phyloP scores from a whole-genome alignment of 1,284 basidiomycete species.

The Omphalotus olearius region DNA sequence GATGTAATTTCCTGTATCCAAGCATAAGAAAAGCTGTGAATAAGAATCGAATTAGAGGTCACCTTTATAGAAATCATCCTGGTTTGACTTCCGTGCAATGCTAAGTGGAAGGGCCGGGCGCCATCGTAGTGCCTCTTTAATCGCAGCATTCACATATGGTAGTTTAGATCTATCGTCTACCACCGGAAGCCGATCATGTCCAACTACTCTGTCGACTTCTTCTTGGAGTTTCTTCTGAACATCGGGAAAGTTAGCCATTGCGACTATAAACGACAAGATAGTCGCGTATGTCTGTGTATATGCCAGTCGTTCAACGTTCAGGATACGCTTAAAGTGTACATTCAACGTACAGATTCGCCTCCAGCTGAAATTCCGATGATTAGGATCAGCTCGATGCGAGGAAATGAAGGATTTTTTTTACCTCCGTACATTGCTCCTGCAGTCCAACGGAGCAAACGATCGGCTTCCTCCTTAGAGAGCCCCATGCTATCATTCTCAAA shows the following conservation, averaged over 20 bases:
- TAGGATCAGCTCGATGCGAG: neutral
- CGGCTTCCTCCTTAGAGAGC: slow-evolving; percentile 1
- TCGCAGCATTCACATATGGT: slow-evolving; percentile 32
- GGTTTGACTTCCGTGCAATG: neutral
- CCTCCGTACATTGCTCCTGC: slow-evolving; percentile 25
- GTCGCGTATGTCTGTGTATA: slow-evolving; percentile 23
- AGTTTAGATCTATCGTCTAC: slow-evolving; percentile 25
- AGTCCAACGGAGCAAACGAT: slow-evolving; percentile 19
- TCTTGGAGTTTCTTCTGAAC: slow-evolving; percentile 28
- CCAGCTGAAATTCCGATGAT: neutral
- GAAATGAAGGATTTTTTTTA: slow-evolving; percentile 14
- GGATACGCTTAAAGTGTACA: neutral
- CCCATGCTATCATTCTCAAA: neutral
- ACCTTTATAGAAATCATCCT: neutral
- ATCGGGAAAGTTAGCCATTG: slow-evolving; percentile 27
- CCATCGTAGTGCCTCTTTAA: slow-evolving; percentile 28
- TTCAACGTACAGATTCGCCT: neutral
- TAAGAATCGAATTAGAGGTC: slow-evolving; percentile 18
- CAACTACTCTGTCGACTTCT: slow-evolving; percentile 33
- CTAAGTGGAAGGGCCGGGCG: slow-evolving; percentile 16
- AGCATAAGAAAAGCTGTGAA: slow-evolving; percentile 17
- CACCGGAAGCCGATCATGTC: slow-evolving; percentile 27
- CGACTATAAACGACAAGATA: slow-evolving; percentile 14
- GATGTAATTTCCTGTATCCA: slow-evolving; percentile 15
- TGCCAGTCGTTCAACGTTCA: neutral